These are phyloP conservation scores for Geotrichum reessii DNA, from an alignment of 1,139 yeast genomes.

Conservation along the genomic window DNA sequence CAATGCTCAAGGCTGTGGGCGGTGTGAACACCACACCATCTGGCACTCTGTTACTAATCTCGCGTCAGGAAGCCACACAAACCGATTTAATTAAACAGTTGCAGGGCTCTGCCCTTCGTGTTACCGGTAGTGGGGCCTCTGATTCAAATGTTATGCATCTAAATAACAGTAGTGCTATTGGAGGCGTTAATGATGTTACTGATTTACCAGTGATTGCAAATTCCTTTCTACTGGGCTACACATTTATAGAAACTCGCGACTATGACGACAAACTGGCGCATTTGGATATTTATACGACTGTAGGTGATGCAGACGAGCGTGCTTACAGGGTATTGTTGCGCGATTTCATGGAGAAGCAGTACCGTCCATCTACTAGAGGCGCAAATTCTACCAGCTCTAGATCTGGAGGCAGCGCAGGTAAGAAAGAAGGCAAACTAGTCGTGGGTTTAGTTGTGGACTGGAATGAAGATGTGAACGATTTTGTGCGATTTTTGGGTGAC, in stretches of 20 bases:
- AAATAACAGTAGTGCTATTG: not conserved
- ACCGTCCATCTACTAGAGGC: not conserved
- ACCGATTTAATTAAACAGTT: conserved; percentile 11
- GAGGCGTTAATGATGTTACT: conserved; percentile 1
- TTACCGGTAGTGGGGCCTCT: not conserved
- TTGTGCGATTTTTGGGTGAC: conserved; percentile 17
- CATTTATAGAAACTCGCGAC: conserved; percentile 35
- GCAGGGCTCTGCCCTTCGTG: not conserved
- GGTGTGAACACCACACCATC: conserved; percentile 20
- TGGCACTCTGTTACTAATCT: conserved; percentile 22
- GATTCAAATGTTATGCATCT: conserved; percentile 5
- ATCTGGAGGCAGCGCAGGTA: not conserved
- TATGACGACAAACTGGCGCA: conserved; percentile 34
- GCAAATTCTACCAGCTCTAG: not conserved
- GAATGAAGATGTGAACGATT: conserved; percentile 20
- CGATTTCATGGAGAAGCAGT: conserved; percentile 13
- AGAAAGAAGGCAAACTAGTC: conserved; percentile 13
- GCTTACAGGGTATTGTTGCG: conserved; percentile 12
- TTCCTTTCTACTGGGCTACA: conserved; percentile 36
- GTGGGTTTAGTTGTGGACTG: conserved; percentile 27
- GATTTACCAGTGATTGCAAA: conserved; percentile 28
- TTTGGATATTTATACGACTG: conserved; percentile 33
- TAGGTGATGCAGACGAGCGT: conserved; percentile 6
- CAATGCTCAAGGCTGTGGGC: conserved; percentile 26
- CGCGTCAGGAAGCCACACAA: conserved; percentile 7